A percentile compares a stretch with the other conserved stretches of the same genome.
Conservation (phyloP, 2,329 filamentous ascomycete genomes). For the Fusarium palustre region DNA sequence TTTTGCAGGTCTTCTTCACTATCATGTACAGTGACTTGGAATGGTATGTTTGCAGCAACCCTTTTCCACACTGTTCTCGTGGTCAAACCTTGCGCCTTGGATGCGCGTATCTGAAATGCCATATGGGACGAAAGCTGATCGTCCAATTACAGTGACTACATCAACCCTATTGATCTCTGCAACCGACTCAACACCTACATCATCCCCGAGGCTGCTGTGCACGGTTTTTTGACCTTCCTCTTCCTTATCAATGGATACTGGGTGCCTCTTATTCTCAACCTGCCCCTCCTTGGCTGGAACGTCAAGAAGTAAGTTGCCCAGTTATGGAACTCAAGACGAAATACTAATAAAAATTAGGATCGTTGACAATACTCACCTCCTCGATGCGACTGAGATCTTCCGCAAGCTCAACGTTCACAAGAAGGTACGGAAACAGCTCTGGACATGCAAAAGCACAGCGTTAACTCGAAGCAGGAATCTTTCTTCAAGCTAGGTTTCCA, state of each 20-base stretch:
- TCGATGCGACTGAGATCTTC: slow-evolving; percentile 99
- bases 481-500: slow-evolving; percentile 99
- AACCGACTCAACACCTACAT: slow-evolving; percentile 99
- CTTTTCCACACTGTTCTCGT: slow-evolving; percentile 9
- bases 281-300: slow-evolving; percentile 93
- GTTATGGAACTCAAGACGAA: not conserved
- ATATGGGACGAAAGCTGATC: slow-evolving; percentile 32
- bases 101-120: slow-evolving; percentile 25
- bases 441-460: not conserved
- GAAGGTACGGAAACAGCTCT: slow-evolving; percentile 71
- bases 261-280: slow-evolving; percentile 90
- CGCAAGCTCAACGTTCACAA: slow-evolving; percentile 99
- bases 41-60: slow-evolving; percentile 74
- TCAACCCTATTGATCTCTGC: slow-evolving; percentile 99
- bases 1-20: slow-evolving; percentile 99
- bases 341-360: slow-evolving; percentile 71
- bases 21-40: slow-evolving; percentile 99
- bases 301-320: slow-evolving; percentile 86
- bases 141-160: slow-evolving; percentile 83
- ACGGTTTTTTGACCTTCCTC: slow-evolving; percentile 93
- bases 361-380: slow-evolving; percentile 93
- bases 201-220: slow-evolving; percentile 96
- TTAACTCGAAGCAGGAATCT: slow-evolving; percentile 77
- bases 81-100: slow-evolving; percentile 31
- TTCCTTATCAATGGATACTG: slow-evolving; percentile 99